A percentile compares a stretch with the other conserved stretches of the same genome.
Conservation (phyloP, 2,329 filamentous ascomycete species). For the Nemania diffusa region DNA sequence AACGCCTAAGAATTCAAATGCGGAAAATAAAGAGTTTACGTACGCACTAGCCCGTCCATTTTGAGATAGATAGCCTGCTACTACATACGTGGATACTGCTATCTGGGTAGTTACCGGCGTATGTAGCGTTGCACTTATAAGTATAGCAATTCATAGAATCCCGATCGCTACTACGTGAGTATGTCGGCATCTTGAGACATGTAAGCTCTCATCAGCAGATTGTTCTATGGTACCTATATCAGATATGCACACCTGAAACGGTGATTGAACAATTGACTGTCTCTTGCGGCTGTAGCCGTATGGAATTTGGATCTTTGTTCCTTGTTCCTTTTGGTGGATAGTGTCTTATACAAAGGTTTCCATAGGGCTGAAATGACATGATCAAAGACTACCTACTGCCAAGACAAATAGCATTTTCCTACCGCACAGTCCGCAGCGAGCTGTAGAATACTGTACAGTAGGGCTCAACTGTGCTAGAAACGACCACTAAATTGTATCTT, state of each 20-base stretch:
- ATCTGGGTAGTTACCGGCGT: not conserved
- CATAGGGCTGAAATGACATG: slow-evolving; percentile 47
- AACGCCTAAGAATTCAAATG: slow-evolving; percentile 30
- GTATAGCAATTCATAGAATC: not conserved
- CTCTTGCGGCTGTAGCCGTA: not conserved
- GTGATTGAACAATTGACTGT: not conserved
- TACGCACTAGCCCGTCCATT: slow-evolving; percentile 38
- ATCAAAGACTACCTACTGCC: slow-evolving; percentile 7
- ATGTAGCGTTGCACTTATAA: not conserved
- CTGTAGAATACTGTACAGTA: not conserved
- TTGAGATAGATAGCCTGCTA: slow-evolving; percentile 15
- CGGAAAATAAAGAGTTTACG: slow-evolving; percentile 42
- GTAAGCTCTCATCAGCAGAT: not conserved
- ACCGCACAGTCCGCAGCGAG: slow-evolving; percentile 7
- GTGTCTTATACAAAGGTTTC: slow-evolving; percentile 5
- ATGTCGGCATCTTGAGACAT: not conserved
- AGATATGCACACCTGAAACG: not conserved
- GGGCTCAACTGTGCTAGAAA: not conserved
- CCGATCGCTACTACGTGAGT: not conserved
- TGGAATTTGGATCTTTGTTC: not conserved
- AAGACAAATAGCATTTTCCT: slow-evolving; percentile 27
- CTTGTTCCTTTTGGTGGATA: not conserved
- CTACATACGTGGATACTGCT: slow-evolving; percentile 15
- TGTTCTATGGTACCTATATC: not conserved
- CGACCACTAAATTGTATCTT: not conserved